Base-by-base conservation (phyloP, 805 yeast genomes). In the Clavispora fructus region DNA sequence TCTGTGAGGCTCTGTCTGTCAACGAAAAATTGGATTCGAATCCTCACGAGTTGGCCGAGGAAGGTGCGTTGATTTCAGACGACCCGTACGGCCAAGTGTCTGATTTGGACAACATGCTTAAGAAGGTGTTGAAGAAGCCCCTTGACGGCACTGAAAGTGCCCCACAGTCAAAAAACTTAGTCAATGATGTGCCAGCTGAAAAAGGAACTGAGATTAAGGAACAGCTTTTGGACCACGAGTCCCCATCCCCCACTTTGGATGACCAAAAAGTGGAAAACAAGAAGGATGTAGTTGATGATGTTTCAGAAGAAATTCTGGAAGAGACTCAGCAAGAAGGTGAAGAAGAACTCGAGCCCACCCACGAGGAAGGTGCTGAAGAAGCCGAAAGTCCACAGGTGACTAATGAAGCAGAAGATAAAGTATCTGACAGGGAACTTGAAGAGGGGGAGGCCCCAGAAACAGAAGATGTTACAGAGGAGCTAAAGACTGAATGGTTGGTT, bases 1-100 rank as follows among this genome's bases (percentile, higher is more conserved):
- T 35, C 26, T 41, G 44, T 27, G 48, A 48, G 10, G 23, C 35
- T 7, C 39, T 30, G 4, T 38, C 45, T 12, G 67, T 47, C 53
- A 61, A 25, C 14, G 68, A 69, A 14, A 58, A 61, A 49, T 59
- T 59, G 42, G 66, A 62, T 44, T 56, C 59, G 42, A 56, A 54
- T 50, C 57, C 72, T n/a, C 58, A 60, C 1, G 80, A 74, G 39
- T 68, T 81, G 51, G 74, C 69, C 31, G 64, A 71, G 44, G 85
- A 78, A 55, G 87, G 86, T 40, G 87, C 81, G 0, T 64, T 81
- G 46, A 63, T 75, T 29, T 62, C 64, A 37, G 82, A 74, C 50
- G 82, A 78, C 41, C 74, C 75, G 1, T 77, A 71, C 50, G 66
- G 71, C 6, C 74, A 70, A 42, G 69, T 75, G 49, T 71, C 72